Conservation (phyloP, 2,329 filamentous ascomycete species). For the Cladophialophora exuberans region DNA sequence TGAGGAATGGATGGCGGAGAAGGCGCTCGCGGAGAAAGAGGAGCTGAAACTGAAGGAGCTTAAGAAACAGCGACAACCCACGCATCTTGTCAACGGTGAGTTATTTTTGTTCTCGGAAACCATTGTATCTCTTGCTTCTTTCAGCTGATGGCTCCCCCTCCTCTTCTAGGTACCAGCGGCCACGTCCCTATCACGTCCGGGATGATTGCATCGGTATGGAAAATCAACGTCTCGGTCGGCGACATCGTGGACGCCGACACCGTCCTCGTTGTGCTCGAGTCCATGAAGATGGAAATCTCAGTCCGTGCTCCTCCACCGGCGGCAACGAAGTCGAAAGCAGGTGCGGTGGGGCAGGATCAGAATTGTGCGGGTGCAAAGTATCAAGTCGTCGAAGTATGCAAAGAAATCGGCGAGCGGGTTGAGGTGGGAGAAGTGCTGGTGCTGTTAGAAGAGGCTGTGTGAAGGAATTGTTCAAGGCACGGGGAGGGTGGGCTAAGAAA, state of each 20-base stretch:
- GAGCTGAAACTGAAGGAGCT: too few relatives aligned
- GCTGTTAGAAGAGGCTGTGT: not conserved
- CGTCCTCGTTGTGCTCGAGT: slow-evolving; percentile 48
- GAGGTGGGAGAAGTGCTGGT: not conserved
- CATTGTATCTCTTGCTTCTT: not conserved
- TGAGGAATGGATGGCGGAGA: not conserved
- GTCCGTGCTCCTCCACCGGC: slow-evolving; percentile 38
- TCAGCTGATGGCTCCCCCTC: not conserved
- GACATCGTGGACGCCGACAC: slow-evolving; percentile 44
- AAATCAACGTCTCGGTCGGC: slow-evolving; percentile 48
- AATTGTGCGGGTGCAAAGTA: not conserved
- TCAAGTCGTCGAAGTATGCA: not conserved
- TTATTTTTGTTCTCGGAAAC: too few relatives aligned
- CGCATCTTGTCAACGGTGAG: too few relatives aligned
- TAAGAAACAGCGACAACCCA: too few relatives aligned
- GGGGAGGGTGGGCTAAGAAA: not conserved
- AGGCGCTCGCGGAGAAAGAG: not conserved
- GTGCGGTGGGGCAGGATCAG: too few relatives aligned
- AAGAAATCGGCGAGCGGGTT: not conserved
- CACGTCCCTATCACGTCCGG: too few relatives aligned
- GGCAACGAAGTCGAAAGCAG: too few relatives aligned
- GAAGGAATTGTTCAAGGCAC: not conserved
- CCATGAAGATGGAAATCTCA: slow-evolving; percentile 61
- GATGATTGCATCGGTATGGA: slow-evolving; percentile 58
- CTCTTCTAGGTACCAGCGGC: slow-evolving; percentile 42